Evolutionary conservation across 106 monocot species (phyloP).

Genomic region (Chionographis japonica): DNA sequence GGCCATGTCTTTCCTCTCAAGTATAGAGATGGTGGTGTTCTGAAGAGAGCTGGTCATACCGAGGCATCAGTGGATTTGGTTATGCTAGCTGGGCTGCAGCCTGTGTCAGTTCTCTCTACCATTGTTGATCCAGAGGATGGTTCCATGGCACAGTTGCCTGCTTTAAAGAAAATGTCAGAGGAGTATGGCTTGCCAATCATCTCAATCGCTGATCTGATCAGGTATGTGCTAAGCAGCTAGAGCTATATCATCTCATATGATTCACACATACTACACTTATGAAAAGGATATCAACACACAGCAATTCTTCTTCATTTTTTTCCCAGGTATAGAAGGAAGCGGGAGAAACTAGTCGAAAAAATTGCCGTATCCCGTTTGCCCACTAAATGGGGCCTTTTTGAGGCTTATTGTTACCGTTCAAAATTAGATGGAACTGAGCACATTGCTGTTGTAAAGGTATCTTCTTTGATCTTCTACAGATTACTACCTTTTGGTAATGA

Average conservation of each 20-base stretch:
- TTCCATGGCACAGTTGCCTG: constrained; percentile 46
- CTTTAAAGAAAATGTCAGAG: constrained; percentile 44
- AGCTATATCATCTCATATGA: no score
- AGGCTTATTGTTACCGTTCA: constrained; percentile 68
- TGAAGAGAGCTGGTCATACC: constrained; percentile 70
- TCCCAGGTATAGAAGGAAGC: constrained; percentile 78
- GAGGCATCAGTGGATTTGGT: constrained; percentile 85
- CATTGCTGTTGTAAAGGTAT: constrained; percentile 79
- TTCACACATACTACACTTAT: no score
- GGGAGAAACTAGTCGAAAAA: constrained; percentile 72
- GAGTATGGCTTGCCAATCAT: constrained; percentile 49
- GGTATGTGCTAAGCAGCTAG: constrained; percentile 17
- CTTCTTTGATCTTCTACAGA: no score
- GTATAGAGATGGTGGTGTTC: constrained; percentile 68
- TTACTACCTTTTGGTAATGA: no score
- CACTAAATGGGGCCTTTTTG: constrained; percentile 73
- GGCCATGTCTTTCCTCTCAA: constrained; percentile 84
- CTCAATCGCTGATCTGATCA: constrained; percentile 68
- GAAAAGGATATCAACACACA: no score
- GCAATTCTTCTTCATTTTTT: neutral
- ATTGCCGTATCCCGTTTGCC: constrained; percentile 73
- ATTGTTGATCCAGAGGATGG: constrained; percentile 65
- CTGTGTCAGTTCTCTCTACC: constrained; percentile 55
- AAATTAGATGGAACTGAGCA: constrained; percentile 83
- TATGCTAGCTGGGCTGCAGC: constrained; percentile 46